phyloP scores from a whole-genome alignment of 2,329 filamentous ascomycete species.

The Xenosphaeropsis pyriputrescens region DNA sequence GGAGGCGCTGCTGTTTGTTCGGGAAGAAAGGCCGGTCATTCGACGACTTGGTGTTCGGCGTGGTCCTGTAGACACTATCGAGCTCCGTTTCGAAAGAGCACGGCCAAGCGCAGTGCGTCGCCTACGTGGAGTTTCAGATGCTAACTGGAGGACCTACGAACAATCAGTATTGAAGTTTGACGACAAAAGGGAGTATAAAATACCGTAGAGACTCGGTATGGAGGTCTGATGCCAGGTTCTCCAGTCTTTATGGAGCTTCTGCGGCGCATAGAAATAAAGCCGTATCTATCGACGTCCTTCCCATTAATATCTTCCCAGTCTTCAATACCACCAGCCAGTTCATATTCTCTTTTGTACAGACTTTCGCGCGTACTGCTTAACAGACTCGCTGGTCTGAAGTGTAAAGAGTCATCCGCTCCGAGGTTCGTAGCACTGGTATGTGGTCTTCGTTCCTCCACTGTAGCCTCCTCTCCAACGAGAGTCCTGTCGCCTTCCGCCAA shows the following conservation, averaged over 20 bases:
- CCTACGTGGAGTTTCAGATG: slow-evolving; percentile 11
- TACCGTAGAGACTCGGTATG: slow-evolving; percentile 16
- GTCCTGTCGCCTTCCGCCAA: not conserved
- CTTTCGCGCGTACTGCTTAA: slow-evolving; percentile 17
- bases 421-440: not conserved
- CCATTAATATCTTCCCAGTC: slow-evolving; percentile 53
- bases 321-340: slow-evolving; percentile 44
- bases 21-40: slow-evolving; percentile 40
- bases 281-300: slow-evolving; percentile 50
- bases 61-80: slow-evolving; percentile 3
- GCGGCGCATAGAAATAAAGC: slow-evolving; percentile 40
- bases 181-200: not conserved
- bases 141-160: not conserved
- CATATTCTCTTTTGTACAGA: slow-evolving; percentile 17
- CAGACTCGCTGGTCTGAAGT: slow-evolving; percentile 10
- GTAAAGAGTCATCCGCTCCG: not conserved
- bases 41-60: slow-evolving; percentile 34
- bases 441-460: not conserved
- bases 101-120: slow-evolving; percentile 12
- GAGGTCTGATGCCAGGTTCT: slow-evolving; percentile 16
- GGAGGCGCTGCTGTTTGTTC: slow-evolving; percentile 27
- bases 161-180: not conserved
- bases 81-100: slow-evolving; percentile 10
- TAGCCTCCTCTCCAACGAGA: slow-evolving; percentile 1
- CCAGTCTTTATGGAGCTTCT: slow-evolving; percentile 23